Evolutionary conservation across 2,329 filamentous ascomycete genomes (phyloP).

Genomic region (Passalora sequoiae): DNA sequence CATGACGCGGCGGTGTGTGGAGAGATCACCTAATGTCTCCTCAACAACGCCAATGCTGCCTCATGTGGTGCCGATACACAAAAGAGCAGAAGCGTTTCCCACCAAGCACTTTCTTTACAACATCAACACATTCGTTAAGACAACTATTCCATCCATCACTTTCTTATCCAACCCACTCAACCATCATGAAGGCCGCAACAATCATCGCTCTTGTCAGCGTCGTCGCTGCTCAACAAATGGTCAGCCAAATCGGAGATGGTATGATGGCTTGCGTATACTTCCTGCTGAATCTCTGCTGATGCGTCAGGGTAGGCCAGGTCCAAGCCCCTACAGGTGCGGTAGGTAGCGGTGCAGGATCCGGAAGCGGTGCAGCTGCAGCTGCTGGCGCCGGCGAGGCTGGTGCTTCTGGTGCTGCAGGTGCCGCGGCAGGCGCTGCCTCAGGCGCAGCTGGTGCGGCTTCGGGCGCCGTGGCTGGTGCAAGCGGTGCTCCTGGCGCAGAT

Average conservation of each 20-base stretch:
- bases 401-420: neutral
- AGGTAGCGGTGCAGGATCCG: neutral
- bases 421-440: neutral
- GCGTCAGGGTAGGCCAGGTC: no score
- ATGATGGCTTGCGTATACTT: no score
- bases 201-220: slow-evolving; percentile 5
- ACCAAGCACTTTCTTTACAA: neutral
- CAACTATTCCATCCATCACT: neutral
- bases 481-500: neutral
- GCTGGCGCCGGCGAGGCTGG: neutral
- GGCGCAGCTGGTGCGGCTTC: neutral
- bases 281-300: no score
- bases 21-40: neutral
- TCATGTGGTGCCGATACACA: neutral
- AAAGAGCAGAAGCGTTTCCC: neutral
- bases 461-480: neutral
- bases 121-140: neutral
- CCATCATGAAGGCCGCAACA: slow-evolving; percentile 11
- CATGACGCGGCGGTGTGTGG: neutral
- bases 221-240: slow-evolving; percentile 9
- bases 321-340: slow-evolving; percentile 5
- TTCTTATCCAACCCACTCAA: neutral
- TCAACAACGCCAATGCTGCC: neutral
- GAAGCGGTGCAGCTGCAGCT: neutral
- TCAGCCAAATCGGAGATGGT: slow-evolving; percentile 11